A percentile compares a stretch with the other conserved stretches of the same genome.
Conservation (phyloP, 2,329 filamentous ascomycete species). For the Cladophialophora carrionii region DNA sequence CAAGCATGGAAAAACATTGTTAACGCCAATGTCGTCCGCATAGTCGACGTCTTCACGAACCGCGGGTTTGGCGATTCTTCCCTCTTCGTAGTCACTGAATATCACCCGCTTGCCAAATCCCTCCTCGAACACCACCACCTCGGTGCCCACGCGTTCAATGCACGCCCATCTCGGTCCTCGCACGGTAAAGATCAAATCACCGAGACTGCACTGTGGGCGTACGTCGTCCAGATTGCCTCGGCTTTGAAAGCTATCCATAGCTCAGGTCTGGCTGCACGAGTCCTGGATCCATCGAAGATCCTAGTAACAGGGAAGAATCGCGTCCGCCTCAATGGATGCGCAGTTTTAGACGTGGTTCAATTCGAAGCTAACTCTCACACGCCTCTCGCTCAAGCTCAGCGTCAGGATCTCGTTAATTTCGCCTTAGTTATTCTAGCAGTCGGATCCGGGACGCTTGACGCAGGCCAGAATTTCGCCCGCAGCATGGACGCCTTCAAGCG, state of each 20-base stretch:
- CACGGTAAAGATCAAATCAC: slow-evolving; percentile 58
- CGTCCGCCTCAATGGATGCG: slow-evolving; percentile 83
- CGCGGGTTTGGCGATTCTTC: slow-evolving; percentile 93
- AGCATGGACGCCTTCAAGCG: slow-evolving; percentile 76
- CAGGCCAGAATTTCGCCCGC: slow-evolving; percentile 66
- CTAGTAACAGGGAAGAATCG: slow-evolving; percentile 88
- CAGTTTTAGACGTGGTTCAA: slow-evolving; percentile 85
- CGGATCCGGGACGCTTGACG: slow-evolving; percentile 67
- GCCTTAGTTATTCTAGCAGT: slow-evolving; percentile 83
- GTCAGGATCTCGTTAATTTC: slow-evolving; percentile 83
- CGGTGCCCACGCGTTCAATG: slow-evolving; percentile 43
- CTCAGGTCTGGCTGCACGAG: slow-evolving; percentile 77
- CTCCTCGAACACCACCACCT: slow-evolving; percentile 74
- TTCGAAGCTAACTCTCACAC: slow-evolving; percentile 66
- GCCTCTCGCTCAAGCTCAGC: slow-evolving; percentile 74
- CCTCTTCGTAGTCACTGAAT: slow-evolving; percentile 90
- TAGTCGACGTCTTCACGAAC: slow-evolving; percentile 92
- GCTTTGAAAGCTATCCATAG: slow-evolving; percentile 85
- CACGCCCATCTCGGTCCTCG: slow-evolving; percentile 47
- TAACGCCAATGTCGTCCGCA: slow-evolving; percentile 78
- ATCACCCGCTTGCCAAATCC: slow-evolving; percentile 87
- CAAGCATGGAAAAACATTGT: slow-evolving; percentile 87
- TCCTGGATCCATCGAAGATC: slow-evolving; percentile 85
- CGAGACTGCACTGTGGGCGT: slow-evolving; percentile 84
- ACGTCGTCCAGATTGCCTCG: slow-evolving; percentile 87